Base-by-base conservation (phyloP, 495 filamentous ascomycete species). In the Aspergillus saccharolyticus region DNA sequence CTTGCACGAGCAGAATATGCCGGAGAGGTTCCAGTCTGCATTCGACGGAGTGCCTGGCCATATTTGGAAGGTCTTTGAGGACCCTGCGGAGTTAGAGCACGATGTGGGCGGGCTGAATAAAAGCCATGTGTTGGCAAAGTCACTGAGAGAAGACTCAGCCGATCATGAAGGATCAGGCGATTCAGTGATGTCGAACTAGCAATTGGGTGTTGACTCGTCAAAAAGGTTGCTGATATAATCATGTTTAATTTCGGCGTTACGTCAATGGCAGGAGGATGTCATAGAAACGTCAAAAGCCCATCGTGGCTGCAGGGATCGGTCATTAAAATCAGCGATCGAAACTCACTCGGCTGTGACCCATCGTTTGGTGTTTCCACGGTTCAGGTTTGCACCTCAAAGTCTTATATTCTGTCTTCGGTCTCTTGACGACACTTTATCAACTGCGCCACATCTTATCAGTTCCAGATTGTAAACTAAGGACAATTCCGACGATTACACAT, bases 21-120 rank as follows among this genome's bases (percentile, higher is more conserved):
- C 81, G 0, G 73, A 76, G 63, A 76, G 93, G 49, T 97, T 97
- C 67, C 85, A 91, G 72, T 82, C 83, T 58, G 93, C 93, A 0
- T 97, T 97, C 66, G 73, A 86, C 57, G 85, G 78, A 46, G 75
- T 96, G 22, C 88, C 89, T 1, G 78, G 74, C 33, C 71, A 80
- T 28, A 64, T 85, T 0, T 97, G 91, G 91, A 81, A 82, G 63
- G 83, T 92, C 1, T 96, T 96, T 74, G 83, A 88, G 51, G 77
- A 89, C 24, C 83, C 93, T 6, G 67, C 75, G 33, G 90, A 96
- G 71, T 57, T 89, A 22, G 70, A 79, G 57, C 65, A 64, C 49
- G 71, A 71, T 52, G 68, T 87, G 2, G 75, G 76, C 58, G 64
- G 65, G 21, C 59, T 86, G 55, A 69, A 71, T 19, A 56, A 59